phyloP scores from a whole-genome alignment of 345 rosid species.

The Corchorus capsularis region DNA sequence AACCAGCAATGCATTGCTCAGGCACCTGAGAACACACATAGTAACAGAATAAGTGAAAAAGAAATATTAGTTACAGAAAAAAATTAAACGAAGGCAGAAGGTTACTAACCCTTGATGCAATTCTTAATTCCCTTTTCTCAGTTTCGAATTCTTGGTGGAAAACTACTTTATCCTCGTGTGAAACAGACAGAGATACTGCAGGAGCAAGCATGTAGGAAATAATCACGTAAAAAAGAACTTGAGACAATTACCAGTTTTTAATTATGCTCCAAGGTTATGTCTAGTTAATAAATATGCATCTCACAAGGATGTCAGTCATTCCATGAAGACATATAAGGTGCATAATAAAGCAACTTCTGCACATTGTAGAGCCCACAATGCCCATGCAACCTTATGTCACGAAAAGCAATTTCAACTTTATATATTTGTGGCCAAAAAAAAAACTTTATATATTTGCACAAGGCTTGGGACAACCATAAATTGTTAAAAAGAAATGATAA shows the following conservation, averaged over 20 bases:
- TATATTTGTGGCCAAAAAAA: too few relatives aligned
- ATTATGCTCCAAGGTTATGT: neutral
- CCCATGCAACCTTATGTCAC: neutral
- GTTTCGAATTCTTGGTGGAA: conserved; percentile 44
- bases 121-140: conserved; percentile 48
- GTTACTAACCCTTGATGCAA: conserved; percentile 41
- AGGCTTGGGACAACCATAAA: neutral
- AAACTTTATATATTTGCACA: neutral
- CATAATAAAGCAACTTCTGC: too few relatives aligned
- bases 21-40: conserved; percentile 43
- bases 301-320: too few relatives aligned
- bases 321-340: too few relatives aligned
- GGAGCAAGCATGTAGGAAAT: conserved; percentile 14
- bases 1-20: conserved; percentile 40
- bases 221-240: neutral
- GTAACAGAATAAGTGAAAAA: neutral
- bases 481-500: neutral
- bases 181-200: conserved; percentile 49
- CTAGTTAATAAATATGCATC: neutral
- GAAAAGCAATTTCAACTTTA: neutral
- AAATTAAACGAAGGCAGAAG: neutral
- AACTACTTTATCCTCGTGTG: conserved; percentile 26
- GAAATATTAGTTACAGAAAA: neutral
- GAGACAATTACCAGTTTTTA: neutral
- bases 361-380: too few relatives aligned